Evolutionary conservation across 2,329 filamentous ascomycete species (phyloP), one percentile per base, ranked within the genome.

Genomic region (Thelonectria olida): DNA sequence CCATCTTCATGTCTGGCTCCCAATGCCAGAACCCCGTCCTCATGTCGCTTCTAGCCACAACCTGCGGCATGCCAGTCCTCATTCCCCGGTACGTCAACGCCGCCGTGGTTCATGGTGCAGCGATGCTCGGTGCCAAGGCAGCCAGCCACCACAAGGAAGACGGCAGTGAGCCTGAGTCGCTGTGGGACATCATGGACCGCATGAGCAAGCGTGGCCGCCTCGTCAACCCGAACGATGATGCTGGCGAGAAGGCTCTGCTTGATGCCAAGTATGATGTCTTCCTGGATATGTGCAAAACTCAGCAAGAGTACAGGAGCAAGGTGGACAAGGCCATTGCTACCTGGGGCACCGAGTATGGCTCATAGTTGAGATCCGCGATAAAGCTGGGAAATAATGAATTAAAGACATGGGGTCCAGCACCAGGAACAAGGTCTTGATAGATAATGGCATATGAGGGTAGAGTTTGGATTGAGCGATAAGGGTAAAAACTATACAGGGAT

Each of bases 1-100:
- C 91, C 65, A 97, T 99, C 79, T 99, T 98, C 87, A 98, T 99
- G 96, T 97, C 93, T 5, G 96, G 96, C 63, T 96, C 92, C 10
- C 96, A 98, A 78, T 99, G 96, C 82, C 94, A 97, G 79, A 99
- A 99, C 78, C 88, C 90, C 31, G 88, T 98, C 62, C 84, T 99
- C 56, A 97, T 99, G 90, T 86, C 89, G 59, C 87, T 99, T 15
- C 91, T 99, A 70, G 93, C 96, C 13, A 96, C 94, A 0, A 91
- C 91, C 1, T 98, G 95, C 79, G 85, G 89, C 68, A 94, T 97
- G 90, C 95, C 95, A 1, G 95, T 99, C 19, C 82, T 97, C 36
- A 97, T 98, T 57, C 96, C 96, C 1, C 87, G 91, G 52, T 98
- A 99, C 73, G 93, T 97, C 61, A 92, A 97, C 74, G 95, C 95